Conservation (phyloP, 768 basidiomycete species). For the Flagelloscypha sp. region DNA sequence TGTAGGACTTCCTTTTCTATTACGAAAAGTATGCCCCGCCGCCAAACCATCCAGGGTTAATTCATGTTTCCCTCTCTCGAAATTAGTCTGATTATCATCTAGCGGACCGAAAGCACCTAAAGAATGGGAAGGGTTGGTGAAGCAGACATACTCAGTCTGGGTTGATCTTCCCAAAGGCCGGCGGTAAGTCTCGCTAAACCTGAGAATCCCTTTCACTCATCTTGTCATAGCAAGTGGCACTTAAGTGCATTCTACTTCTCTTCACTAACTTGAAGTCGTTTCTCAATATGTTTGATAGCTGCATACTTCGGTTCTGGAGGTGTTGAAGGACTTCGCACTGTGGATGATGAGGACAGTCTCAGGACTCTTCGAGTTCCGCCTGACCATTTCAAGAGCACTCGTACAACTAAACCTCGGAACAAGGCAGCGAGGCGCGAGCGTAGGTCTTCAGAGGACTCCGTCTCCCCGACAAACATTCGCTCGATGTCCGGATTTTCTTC, state of each 20-base stretch:
- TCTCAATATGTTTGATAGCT: conserved; percentile 32
- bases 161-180: conserved; percentile 54
- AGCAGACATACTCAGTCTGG: conserved; percentile 82
- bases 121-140: conserved; percentile 64
- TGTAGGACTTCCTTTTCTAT: conserved; percentile 78
- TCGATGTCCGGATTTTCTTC: conserved; percentile 6
- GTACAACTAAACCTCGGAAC: conserved; percentile 7
- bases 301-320: conserved; percentile 78
- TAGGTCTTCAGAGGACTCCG: conserved; percentile 28
- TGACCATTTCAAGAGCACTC: not conserved
- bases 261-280: conserved; percentile 7
- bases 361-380: conserved; percentile 12
- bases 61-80: conserved; percentile 11
- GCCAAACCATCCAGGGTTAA: conserved; percentile 40
- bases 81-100: not conserved
- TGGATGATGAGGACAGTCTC: conserved; percentile 44
- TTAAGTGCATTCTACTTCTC: conserved; percentile 45
- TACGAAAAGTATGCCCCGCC: conserved; percentile 62
- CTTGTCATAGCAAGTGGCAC: conserved; percentile 86
- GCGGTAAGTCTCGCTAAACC: no score
- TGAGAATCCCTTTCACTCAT: no score
- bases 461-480: conserved; percentile 5
- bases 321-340: conserved; percentile 60
- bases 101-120: conserved; percentile 37
- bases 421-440: conserved; percentile 24